Conservation (phyloP, 2,329 filamentous ascomycete species). For the Fusarium kyushuense region DNA sequence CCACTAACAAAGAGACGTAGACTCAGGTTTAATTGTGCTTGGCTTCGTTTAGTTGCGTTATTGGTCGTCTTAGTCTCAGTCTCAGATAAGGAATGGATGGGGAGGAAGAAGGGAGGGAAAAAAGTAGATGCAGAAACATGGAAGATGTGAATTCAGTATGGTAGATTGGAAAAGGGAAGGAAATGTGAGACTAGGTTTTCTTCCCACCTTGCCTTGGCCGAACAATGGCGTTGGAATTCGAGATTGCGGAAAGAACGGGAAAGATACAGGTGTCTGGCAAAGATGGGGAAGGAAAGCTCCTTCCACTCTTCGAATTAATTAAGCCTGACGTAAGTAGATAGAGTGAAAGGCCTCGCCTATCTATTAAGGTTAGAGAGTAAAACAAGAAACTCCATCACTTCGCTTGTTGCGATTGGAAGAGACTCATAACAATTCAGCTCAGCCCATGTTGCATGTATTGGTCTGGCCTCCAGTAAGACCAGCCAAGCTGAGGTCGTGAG, state of each 20-base stretch:
- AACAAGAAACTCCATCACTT: slow-evolving; percentile 11
- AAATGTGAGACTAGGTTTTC: slow-evolving; percentile 4
- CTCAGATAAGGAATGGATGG: slow-evolving; percentile 29
- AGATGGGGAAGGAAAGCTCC: slow-evolving; percentile 31
- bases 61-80: slow-evolving; percentile 28
- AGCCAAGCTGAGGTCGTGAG: slow-evolving; percentile 27
- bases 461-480: slow-evolving; percentile 32
- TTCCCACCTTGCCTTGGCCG: not conserved
- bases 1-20: slow-evolving; percentile 23
- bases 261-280: slow-evolving; percentile 28
- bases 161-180: not conserved
- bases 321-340: slow-evolving; percentile 14
- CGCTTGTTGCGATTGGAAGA: slow-evolving; percentile 21
- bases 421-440: slow-evolving; percentile 17
- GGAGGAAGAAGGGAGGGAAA: not conserved
- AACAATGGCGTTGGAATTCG: slow-evolving; percentile 8
- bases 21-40: slow-evolving; percentile 1
- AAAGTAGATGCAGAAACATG: slow-evolving; percentile 7
- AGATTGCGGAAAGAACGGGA: slow-evolving; percentile 36
- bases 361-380: slow-evolving; percentile 11
- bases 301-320: slow-evolving; percentile 35
- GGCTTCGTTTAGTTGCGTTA: slow-evolving; percentile 21
- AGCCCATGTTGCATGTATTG: slow-evolving; percentile 10
- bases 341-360: slow-evolving; percentile 32
- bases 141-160: not conserved